Base-by-base conservation (phyloP, 345 rosid species). In the Camelina laxa region DNA sequence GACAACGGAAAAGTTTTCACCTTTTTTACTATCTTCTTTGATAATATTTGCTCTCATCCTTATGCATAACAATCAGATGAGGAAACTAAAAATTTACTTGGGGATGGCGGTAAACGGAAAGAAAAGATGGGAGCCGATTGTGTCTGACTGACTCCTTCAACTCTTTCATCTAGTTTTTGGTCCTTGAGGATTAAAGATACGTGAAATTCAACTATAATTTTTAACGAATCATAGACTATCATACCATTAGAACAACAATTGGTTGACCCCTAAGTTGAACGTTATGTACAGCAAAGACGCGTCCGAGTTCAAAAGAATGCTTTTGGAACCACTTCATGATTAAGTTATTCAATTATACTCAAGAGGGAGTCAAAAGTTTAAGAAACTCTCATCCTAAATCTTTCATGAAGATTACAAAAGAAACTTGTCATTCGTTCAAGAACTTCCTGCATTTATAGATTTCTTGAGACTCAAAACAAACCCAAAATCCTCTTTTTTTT, bases 341-440 rank as follows among this genome's bases (percentile, higher is more conserved):
- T 2, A 50, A 22, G 7, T 44, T 42, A 13, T 4, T 42, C 2
- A 42, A 6, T 15, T 15, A 6, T 2, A 45, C 0, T n/a, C 7
- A 6, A 2, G 9, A 14, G 48, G 6, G 7, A 41, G 45, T n/a
- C 9, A 15, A n/a, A 45, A 45, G 9, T 45, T 15, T 6, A 45
- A 41, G 45, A 42, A 42, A 10, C 30, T 24, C 22, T 68, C 51
- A 19, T 39, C 42, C 57, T 69, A 57, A 21, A n/a, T 7, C 19
- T 57, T 16, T 14, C 42, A 74, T 31, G 64, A 20, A 44, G 39
- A 22, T 21, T 36, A 39, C 54, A 49, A 58, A 38, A 47, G 33
- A 3, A 30, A 7, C 22, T 14, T 16, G 17, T 45, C 59, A 31
- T 3, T 42, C 10, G 56, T 63, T 39, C 45, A 63, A 42, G 48